A percentile compares a stretch with the other conserved stretches of the same genome.
Evolutionary conservation across 2,329 filamentous ascomycete species (phyloP).

Genomic region (Ceratocystis cacaofunesta): DNA sequence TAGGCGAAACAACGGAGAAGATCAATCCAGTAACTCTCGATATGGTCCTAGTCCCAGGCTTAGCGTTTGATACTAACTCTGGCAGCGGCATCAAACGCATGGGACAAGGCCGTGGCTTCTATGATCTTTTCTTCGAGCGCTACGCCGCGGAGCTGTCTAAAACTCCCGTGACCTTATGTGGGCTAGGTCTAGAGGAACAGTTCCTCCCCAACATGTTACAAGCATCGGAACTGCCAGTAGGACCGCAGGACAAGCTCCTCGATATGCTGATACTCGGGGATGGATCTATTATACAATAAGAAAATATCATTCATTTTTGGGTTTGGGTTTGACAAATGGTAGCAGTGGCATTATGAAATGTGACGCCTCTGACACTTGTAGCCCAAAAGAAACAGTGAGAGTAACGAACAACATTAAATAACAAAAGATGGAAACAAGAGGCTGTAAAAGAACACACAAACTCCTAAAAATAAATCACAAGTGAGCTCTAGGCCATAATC

Average conservation of each 20-base stretch:
- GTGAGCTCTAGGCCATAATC: not conserved
- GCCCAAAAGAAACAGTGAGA: not conserved
- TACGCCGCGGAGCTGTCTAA: slow-evolving; percentile 35
- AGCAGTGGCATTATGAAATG: not conserved
- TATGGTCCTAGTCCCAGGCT: slow-evolving; percentile 78
- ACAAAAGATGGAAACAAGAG: slow-evolving; percentile 13
- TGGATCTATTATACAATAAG: slow-evolving; percentile 10
- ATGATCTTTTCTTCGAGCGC: slow-evolving; percentile 78
- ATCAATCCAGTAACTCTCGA: slow-evolving; percentile 47
- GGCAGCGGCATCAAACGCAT: slow-evolving; percentile 51
- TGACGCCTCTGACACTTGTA: slow-evolving; percentile 2
- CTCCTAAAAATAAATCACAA: slow-evolving; percentile 12
- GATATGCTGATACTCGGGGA: slow-evolving; percentile 13
- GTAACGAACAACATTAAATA: slow-evolving; percentile 11
- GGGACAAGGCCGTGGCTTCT: slow-evolving; percentile 92
- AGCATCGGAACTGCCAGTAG: slow-evolving; percentile 2
- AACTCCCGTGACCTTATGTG: slow-evolving; percentile 42
- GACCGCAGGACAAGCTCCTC: slow-evolving; percentile 9
- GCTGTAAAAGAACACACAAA: slow-evolving; percentile 8
- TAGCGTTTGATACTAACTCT: slow-evolving; percentile 64
- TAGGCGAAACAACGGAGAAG: slow-evolving; percentile 43
- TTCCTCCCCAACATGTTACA: slow-evolving; percentile 40
- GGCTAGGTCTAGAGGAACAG: slow-evolving; percentile 75
- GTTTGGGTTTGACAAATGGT: not conserved
- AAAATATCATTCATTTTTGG: not conserved